A percentile compares a stretch with the other conserved stretches of the same genome.
Conservation (phyloP, 257 asterid species). For the Echites panduratus region DNA sequence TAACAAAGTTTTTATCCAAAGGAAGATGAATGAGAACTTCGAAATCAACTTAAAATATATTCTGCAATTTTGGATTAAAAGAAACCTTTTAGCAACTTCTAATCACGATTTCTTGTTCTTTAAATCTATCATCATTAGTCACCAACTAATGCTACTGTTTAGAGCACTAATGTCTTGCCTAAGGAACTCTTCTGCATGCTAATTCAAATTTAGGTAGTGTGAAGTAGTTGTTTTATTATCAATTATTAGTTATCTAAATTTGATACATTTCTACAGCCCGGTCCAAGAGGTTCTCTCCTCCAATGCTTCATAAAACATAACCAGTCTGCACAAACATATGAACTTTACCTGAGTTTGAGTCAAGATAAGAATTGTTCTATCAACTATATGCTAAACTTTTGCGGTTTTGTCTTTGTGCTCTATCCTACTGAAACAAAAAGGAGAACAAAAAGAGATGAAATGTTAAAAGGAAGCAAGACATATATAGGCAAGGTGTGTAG, state of each 20-base stretch:
- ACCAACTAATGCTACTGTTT: background rate
- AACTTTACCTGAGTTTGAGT: conserved; percentile 64
- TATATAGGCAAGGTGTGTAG: conserved; percentile 72
- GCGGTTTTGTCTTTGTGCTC: background rate
- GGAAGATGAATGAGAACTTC: too few relatives aligned
- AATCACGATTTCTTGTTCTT: background rate
- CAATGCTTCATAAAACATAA: conserved; percentile 85
- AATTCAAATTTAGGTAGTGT: background rate
- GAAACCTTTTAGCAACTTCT: background rate
- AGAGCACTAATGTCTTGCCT: background rate
- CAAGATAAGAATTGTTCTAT: conserved; percentile 43
- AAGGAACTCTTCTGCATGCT: background rate
- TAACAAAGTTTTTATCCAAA: too few relatives aligned
- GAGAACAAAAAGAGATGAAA: conserved; percentile 36
- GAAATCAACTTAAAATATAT: too few relatives aligned
- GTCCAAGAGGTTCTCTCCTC: conserved; percentile 71
- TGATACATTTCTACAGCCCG: conserved; percentile 62
- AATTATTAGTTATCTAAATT: conserved; percentile 6
- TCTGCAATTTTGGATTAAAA: background rate
- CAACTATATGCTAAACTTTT: conserved; percentile 4
- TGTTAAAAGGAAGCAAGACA: conserved; percentile 50
- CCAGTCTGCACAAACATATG: conserved; percentile 54
- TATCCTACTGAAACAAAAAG: background rate
- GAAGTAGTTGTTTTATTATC: background rate
- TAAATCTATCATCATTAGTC: background rate